These are phyloP conservation scores for Parmelia sp. DNA, from an alignment of 495 filamentous ascomycete species.

Conservation along the genomic window DNA sequence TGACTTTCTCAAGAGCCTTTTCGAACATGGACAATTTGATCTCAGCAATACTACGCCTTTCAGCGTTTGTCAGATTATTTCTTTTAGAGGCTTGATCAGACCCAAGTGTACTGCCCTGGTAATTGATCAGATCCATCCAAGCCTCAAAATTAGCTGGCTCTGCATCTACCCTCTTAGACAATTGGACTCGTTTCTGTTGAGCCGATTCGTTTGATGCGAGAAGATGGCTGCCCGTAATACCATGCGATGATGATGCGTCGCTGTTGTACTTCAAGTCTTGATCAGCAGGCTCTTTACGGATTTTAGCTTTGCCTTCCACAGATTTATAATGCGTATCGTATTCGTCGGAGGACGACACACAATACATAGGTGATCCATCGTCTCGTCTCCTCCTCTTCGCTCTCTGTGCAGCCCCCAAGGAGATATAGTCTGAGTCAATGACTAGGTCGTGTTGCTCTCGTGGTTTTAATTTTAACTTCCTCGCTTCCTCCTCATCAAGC, in stretches of 20 bases:
- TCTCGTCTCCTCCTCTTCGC: constrained; percentile 24
- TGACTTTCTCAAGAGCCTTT: constrained; percentile 59
- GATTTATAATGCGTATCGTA: constrained; percentile 61
- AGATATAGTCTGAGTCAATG: constrained; percentile 39
- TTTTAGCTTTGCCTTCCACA: constrained; percentile 58
- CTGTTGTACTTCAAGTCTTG: constrained; percentile 33
- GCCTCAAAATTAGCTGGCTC: constrained; percentile 58
- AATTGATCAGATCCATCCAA: constrained; percentile 70
- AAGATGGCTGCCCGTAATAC: neutral
- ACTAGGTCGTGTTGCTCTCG: constrained; percentile 24
- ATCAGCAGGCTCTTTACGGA: constrained; percentile 36
- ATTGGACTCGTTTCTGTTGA: constrained; percentile 35
- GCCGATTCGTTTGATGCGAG: constrained; percentile 1
- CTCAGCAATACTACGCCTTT: constrained; percentile 62
- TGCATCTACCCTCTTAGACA: constrained; percentile 53
- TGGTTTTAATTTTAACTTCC: constrained; percentile 36
- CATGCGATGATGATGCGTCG: constrained; percentile 12
- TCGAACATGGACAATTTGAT: constrained; percentile 77
- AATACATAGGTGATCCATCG: constrained; percentile 18
- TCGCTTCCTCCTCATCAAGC: constrained; percentile 30
- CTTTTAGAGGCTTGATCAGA: constrained; percentile 31
- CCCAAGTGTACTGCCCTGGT: constrained; percentile 62
- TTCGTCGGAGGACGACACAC: constrained; percentile 34
- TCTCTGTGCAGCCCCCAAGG: constrained; percentile 32
- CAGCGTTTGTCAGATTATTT: constrained; percentile 45